Evolutionary conservation across 305 asterid genomes (phyloP).

Genomic region (Solanum hybrid): DNA sequence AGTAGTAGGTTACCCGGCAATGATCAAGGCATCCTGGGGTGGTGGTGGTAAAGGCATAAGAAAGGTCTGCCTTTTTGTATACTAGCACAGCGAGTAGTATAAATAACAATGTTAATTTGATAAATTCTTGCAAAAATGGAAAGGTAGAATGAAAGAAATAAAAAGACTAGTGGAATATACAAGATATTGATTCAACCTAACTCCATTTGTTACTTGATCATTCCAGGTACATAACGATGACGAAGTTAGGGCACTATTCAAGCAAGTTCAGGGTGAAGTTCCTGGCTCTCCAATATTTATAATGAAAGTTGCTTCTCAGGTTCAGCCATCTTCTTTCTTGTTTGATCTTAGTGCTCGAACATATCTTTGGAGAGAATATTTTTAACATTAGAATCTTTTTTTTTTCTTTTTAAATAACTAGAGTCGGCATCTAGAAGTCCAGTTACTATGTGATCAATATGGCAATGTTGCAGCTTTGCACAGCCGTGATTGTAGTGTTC

Average conservation of each 20-base stretch:
- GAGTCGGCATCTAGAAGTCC: slow-evolving; percentile 99
- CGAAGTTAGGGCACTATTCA: slow-evolving; percentile 90
- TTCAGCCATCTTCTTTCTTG: slow-evolving; percentile 22
- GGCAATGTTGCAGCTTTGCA: slow-evolving; percentile 98
- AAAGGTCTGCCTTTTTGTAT: slow-evolving; percentile 51
- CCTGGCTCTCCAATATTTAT: slow-evolving; percentile 98
- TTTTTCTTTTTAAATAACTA: slow-evolving; percentile 12
- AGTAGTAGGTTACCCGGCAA: slow-evolving; percentile 96
- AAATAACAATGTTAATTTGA: not conserved
- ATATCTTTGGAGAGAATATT: not conserved
- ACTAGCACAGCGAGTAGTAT: not conserved
- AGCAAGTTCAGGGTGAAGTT: slow-evolving; percentile 99
- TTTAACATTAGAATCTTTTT: not conserved
- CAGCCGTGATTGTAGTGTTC: slow-evolving; percentile 99
- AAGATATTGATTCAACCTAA: slow-evolving; percentile 5
- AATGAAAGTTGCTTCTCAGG: slow-evolving; percentile 99
- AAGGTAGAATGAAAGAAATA: not conserved
- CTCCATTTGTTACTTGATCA: slow-evolving; percentile 1
- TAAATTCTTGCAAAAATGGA: not conserved
- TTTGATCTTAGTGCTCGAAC: not conserved
- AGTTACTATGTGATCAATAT: slow-evolving; percentile 88
- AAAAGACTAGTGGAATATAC: not conserved
- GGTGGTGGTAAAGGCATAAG: slow-evolving; percentile 99
- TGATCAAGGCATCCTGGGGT: slow-evolving; percentile 99
- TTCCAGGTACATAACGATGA: slow-evolving; percentile 89